Evolutionary conservation across 2,329 filamentous ascomycete genomes (phyloP).

Genomic region (Sporothrix brunneoviolacea): DNA sequence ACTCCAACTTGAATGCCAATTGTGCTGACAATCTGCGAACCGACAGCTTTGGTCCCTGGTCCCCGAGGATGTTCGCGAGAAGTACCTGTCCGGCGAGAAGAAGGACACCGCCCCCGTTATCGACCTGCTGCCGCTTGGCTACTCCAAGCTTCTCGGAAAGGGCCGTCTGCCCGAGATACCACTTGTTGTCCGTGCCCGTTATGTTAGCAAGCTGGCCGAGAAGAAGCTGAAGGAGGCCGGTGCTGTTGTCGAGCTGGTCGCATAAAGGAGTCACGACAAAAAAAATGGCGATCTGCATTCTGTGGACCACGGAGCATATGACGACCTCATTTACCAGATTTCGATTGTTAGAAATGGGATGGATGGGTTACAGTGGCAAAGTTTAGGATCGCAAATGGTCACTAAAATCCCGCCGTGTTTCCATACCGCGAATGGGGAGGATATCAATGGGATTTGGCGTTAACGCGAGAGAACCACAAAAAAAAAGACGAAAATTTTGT

Average conservation of each 20-base stretch:
- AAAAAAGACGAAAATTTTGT: constrained; percentile 6
- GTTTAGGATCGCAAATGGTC: background rate
- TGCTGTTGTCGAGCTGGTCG: constrained; percentile 91
- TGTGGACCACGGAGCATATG: no score
- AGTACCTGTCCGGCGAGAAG: constrained; percentile 74
- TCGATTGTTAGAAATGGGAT: no score
- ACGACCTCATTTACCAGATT: background rate
- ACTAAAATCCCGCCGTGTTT: background rate
- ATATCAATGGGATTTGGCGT: constrained; percentile 7
- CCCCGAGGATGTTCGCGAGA: constrained; percentile 84
- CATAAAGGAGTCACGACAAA: constrained; percentile 55
- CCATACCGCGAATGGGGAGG: background rate
- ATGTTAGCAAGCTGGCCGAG: constrained; percentile 94
- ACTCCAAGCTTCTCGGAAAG: constrained; percentile 99
- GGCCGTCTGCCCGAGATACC: constrained; percentile 90
- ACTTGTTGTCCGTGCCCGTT: constrained; percentile 88
- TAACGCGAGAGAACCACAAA: constrained; percentile 3
- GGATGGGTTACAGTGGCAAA: background rate
- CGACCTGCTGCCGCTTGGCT: constrained; percentile 94
- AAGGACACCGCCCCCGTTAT: constrained; percentile 93
- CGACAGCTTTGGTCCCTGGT: constrained; percentile 87
- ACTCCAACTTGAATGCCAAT: no score
- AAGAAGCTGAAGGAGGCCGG: constrained; percentile 98
- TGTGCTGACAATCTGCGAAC: no score
- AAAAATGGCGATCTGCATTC: constrained; percentile 1